These are phyloP conservation scores for Davidsoniella eucalypti DNA, from an alignment of 2,329 filamentous ascomycete genomes.

Conservation along the genomic window DNA sequence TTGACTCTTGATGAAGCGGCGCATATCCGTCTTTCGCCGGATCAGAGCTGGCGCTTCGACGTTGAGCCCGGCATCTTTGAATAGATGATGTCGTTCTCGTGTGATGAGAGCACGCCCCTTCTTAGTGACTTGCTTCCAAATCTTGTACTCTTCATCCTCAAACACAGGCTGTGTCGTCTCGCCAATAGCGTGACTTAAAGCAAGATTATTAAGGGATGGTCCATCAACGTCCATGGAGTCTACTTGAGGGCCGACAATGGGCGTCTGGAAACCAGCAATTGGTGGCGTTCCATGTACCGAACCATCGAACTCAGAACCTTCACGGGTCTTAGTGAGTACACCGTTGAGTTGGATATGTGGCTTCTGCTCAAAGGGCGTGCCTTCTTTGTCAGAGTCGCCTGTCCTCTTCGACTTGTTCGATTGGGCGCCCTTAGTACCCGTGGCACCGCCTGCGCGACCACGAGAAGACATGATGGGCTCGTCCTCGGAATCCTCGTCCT, in stretches of 20 bases:
- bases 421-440: slow-evolving; percentile 41
- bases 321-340: slow-evolving; percentile 40
- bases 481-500: slow-evolving; percentile 82
- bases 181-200: slow-evolving; percentile 45
- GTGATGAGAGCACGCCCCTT: slow-evolving; percentile 79
- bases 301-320: slow-evolving; percentile 75
- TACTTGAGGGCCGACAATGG: slow-evolving; percentile 57
- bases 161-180: slow-evolving; percentile 59
- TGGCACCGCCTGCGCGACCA: slow-evolving; percentile 60
- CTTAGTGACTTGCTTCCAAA: slow-evolving; percentile 98
- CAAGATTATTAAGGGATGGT: slow-evolving; percentile 49
- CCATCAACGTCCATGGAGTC: slow-evolving; percentile 82
- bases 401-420: slow-evolving; percentile 58
- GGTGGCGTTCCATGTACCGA: slow-evolving; percentile 63
- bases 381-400: slow-evolving; percentile 45
- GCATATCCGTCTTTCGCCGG: slow-evolving; percentile 74
- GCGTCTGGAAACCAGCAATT: slow-evolving; percentile 57
- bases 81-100: slow-evolving; percentile 71
- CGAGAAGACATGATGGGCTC: slow-evolving; percentile 97
- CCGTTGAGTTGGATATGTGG: slow-evolving; percentile 53
- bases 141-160: slow-evolving; percentile 88
- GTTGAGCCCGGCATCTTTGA: slow-evolving; percentile 72
- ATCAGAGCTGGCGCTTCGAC: slow-evolving; percentile 74
- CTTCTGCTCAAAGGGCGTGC: slow-evolving; percentile 64
- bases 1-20: slow-evolving; percentile 46